Conservation (phyloP, 2,329 filamentous ascomycete species). For the Fusarium tjaetaba region DNA sequence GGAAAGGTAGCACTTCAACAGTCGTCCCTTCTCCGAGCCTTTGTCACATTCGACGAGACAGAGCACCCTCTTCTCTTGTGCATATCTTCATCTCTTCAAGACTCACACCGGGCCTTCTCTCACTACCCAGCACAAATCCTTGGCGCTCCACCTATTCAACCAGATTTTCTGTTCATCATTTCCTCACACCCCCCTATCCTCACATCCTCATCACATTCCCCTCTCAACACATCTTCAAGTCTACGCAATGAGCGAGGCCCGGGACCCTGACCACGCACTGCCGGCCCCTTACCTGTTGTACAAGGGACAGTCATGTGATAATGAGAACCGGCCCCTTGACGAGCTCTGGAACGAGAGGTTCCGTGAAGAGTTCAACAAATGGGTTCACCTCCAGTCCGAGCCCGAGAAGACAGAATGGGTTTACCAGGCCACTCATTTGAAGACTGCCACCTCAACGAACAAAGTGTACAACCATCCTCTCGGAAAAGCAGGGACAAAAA, state of each 20-base stretch:
- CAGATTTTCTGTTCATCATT: too few species aligned
- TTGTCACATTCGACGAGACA: too few species aligned
- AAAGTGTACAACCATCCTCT: not conserved
- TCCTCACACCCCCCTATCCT: not conserved
- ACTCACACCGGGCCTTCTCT: not conserved
- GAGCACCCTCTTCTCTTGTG: not conserved
- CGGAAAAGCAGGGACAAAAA: not conserved
- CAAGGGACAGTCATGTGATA: not conserved
- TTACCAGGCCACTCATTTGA: not conserved
- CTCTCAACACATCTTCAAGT: not conserved
- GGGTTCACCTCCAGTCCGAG: not conserved
- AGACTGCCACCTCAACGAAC: not conserved
- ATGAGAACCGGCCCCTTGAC: not conserved
- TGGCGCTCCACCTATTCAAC: too few species aligned
- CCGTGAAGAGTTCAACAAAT: not conserved
- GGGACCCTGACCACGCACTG: not conserved
- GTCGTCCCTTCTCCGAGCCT: too few species aligned
- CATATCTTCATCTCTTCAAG: not conserved
- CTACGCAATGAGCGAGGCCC: not conserved
- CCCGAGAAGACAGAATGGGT: not conserved
- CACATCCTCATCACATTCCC: too few species aligned
- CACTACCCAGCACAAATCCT: too few species aligned
- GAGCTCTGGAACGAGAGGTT: not conserved
- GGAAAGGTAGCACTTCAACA: too few species aligned
- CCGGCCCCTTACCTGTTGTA: not conserved